Base-by-base conservation (phyloP, 2,329 filamentous ascomycete genomes). In the Didymella pinodella region DNA sequence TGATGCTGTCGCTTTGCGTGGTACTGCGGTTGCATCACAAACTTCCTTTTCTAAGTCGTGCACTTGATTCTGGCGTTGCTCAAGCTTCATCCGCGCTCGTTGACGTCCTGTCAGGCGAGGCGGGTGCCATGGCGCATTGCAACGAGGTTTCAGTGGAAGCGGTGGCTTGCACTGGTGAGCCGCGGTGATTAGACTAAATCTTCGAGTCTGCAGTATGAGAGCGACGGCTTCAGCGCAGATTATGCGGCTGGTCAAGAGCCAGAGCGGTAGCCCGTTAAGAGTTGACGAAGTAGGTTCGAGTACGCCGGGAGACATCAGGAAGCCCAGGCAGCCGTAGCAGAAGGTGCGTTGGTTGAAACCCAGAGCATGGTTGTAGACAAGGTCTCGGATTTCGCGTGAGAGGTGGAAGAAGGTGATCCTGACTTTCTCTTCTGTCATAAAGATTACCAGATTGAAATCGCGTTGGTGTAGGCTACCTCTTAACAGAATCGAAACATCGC, bases 381-480 rank as follows among this genome's bases (percentile, higher is more conserved):
- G 6, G 25, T 54, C 51, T 31, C 51, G 43, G 22, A 54, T 10
- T 32, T 47, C 43, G 20, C 31, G 32, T 12, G 51, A 43, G 14
- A 54, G 34, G 8, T 34, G n/a, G 7, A 40, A 31, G 34, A 54
- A 41, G 18, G 43, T 31, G 26, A 18, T 7, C 8, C 36, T 34
- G 8, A 2, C 3, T 3, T 7, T 32, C 25, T 32, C 18, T 16
- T 25, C 14, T 20, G 31, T 43, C 49, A 46, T 53, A 34, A 18
- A 11, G 36, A 20, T 40, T 4, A 11, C 5, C 36, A 20, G 7
- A 12, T 20, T 40, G 36, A 18, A 40, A 18, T 20, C 20, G 36
- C 36, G 36, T 20, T n/a, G 36, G 2, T n/a, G 18, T 20, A 16
- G 36, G 8, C n/a, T 40, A 3, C n/a, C 18, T 40, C 7, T 40